A percentile compares a stretch with the other conserved stretches of the same genome.
These are phyloP conservation scores for Globisporangium cystogenes DNA, from an alignment of 352 stramenopile genomes.

Conservation along the genomic window DNA sequence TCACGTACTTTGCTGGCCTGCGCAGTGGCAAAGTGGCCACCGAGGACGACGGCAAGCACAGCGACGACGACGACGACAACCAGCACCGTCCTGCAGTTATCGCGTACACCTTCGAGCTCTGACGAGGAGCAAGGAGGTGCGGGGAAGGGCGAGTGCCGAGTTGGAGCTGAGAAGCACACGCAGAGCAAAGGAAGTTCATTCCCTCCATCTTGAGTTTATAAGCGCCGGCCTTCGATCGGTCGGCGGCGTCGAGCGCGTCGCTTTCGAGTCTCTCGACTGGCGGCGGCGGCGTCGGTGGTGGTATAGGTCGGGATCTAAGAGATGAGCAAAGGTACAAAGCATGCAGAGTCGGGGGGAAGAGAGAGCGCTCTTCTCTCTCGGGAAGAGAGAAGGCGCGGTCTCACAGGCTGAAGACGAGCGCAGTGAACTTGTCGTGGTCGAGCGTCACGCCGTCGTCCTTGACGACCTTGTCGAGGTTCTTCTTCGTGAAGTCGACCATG, in stretches of 20 bases:
- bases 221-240: background rate
- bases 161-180: background rate
- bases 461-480: constrained; percentile 48
- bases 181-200: constrained; percentile 22
- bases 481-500: constrained; percentile 79
- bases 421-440: constrained; percentile 70
- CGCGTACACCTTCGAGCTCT: constrained; percentile 71
- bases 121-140: no score
- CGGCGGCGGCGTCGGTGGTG: background rate
- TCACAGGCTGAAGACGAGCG: constrained; percentile 82
- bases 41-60: constrained; percentile 22
- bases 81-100: constrained; percentile 37
- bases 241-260: background rate
- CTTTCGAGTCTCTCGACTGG: background rate
- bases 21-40: constrained; percentile 27
- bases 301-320: background rate
- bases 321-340: background rate
- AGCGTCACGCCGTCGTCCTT: constrained; percentile 48
- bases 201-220: constrained; percentile 8
- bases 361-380: background rate
- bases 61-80: constrained; percentile 21
- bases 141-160: no score
- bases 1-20: constrained; percentile 76
- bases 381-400: background rate
- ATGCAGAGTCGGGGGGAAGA: background rate